A percentile compares a stretch with the other conserved stretches of the same genome.
Conservation (phyloP, 495 filamentous ascomycete genomes). For the Entonaema liquescens region DNA sequence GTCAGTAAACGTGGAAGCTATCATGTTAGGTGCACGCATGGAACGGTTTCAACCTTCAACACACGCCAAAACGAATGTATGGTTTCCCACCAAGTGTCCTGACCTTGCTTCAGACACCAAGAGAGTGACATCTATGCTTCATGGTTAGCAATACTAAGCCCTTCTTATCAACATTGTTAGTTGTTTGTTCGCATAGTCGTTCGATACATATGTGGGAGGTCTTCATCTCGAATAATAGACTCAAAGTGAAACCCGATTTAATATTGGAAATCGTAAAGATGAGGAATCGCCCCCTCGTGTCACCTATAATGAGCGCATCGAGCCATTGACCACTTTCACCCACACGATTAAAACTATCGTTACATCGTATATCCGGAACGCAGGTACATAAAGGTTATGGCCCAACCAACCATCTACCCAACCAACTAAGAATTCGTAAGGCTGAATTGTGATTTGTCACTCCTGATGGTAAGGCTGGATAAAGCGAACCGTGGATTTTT, state of each 20-base stretch:
- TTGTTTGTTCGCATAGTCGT: no score
- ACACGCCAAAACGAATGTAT: no score
- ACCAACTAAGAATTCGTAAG: neutral
- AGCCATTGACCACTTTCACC: neutral
- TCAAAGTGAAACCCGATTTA: neutral
- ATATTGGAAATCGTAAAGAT: neutral
- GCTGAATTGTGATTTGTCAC: neutral
- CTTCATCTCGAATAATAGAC: neutral
- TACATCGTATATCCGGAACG: neutral
- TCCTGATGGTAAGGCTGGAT: constrained; percentile 4
- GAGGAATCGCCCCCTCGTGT: neutral
- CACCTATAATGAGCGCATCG: neutral
- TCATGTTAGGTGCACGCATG: no score
- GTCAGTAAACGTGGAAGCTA: no score
- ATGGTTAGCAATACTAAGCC: no score
- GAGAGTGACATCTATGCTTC: no score
- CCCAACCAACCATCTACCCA: neutral
- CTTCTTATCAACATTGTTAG: no score
- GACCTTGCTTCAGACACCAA: no score
- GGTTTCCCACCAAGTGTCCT: no score
- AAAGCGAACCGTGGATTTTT: neutral
- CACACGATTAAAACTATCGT: neutral
- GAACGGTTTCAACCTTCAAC: no score
- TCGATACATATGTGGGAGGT: neutral
- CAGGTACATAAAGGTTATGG: neutral